Evolutionary conservation across 306 rosid genomes (phyloP).

Genomic region (Cucurbita pepo): DNA sequence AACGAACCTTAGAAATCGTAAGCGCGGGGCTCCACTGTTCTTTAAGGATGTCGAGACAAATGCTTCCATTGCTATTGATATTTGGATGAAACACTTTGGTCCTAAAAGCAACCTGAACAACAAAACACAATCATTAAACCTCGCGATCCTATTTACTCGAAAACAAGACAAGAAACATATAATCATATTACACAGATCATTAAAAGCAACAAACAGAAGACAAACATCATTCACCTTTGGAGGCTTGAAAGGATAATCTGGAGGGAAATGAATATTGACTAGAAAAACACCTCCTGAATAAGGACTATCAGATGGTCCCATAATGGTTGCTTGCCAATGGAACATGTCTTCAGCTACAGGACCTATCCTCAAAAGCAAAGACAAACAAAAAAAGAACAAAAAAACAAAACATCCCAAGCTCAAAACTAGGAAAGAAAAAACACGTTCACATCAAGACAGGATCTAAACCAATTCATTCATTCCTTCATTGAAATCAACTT

Average conservation of each 20-base stretch:
- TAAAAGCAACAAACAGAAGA: neutral
- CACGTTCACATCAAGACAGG: neutral
- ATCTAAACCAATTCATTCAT: neutral
- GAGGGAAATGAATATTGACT: conserved; percentile 49
- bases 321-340: conserved; percentile 62
- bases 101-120: conserved; percentile 42
- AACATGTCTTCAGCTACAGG: conserved; percentile 73
- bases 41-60: conserved; percentile 57
- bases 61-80: conserved; percentile 66
- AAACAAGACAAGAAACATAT: neutral
- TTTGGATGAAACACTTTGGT: conserved; percentile 67
- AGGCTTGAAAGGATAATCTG: conserved; percentile 68
- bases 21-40: conserved; percentile 78
- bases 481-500: too few species aligned
- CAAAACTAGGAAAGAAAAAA: neutral
- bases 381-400: neutral
- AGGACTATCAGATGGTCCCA: conserved; percentile 69
- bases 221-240: conserved; percentile 36
- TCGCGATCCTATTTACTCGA: too few species aligned
- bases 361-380: conserved; percentile 14
- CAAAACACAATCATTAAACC: neutral
- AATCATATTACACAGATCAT: conserved; percentile 6
- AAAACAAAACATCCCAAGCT: neutral
- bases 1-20: conserved; percentile 42
- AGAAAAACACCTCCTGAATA: conserved; percentile 64